These are phyloP conservation scores for Clathrospora elynae DNA, from an alignment of 2,329 filamentous ascomycete genomes.

Conservation along the genomic window DNA sequence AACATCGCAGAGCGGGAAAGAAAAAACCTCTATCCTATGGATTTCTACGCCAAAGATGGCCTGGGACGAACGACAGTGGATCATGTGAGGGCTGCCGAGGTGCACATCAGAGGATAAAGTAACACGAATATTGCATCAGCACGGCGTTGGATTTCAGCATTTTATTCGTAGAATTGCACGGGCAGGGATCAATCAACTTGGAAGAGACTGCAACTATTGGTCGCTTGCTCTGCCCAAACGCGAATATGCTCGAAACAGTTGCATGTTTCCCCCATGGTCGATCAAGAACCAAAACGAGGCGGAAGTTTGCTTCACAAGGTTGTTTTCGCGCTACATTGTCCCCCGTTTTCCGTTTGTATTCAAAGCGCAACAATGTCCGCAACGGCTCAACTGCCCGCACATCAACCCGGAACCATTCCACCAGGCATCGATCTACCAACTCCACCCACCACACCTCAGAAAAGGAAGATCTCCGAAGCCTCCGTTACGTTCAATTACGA, in stretches of 20 bases:
- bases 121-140: neutral
- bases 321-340: neutral
- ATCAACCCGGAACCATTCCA: neutral
- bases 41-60: slow-evolving; percentile 94
- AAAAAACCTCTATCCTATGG: slow-evolving; percentile 86
- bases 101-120: slow-evolving; percentile 9
- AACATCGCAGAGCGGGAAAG: slow-evolving; percentile 49
- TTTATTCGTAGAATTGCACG: neutral
- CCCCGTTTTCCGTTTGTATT: neutral
- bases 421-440: neutral
- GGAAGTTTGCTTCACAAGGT: neutral
- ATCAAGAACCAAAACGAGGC: neutral
- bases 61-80: slow-evolving; percentile 72
- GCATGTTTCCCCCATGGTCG: neutral
- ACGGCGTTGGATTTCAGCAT: neutral
- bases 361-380: neutral
- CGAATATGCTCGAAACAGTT: neutral
- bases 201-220: neutral
- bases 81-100: slow-evolving; percentile 34
- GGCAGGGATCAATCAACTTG: neutral
- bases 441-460: neutral
- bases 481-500: neutral
- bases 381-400: neutral
- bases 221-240: slow-evolving; percentile 5
- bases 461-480: neutral